Conservation (phyloP, 208 protist genomes). For the Trypanosoma boissoni region DNA sequence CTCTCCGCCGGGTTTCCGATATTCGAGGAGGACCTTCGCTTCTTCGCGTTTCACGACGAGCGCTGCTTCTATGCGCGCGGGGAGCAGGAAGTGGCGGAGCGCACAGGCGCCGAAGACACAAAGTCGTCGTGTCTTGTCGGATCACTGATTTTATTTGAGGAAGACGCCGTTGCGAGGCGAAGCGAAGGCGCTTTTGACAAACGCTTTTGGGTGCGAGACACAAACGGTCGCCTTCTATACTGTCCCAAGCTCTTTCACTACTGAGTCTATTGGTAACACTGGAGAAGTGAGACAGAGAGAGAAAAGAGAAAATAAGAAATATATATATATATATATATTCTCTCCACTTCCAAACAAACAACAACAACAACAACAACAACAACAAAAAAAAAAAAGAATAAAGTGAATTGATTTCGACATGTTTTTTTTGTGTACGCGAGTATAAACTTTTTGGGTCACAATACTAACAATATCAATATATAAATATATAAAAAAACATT, state of each 20-base stretch:
- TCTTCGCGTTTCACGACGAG: conserved; percentile 28
- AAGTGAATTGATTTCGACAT: neutral
- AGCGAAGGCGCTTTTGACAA: conserved; percentile 8
- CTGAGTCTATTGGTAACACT: conserved; percentile 9
- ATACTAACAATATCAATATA: neutral
- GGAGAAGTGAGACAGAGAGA: no score
- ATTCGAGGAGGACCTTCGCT: conserved; percentile 36
- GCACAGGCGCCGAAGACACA: neutral
- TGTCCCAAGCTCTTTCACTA: conserved; percentile 30
- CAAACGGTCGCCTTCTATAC: conserved; percentile 22
- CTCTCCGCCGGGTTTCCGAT: conserved; percentile 24
- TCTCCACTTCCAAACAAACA: no score
- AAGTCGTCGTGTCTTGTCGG: conserved; percentile 6
- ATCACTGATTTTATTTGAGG: conserved; percentile 12
- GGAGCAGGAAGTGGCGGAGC: neutral
- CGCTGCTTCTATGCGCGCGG: conserved; percentile 28
- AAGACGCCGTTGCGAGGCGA: neutral
- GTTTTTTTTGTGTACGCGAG: neutral
- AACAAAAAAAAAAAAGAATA: no score
- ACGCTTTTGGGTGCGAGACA: conserved; percentile 13
- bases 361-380: no score
- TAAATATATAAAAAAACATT: neutral
- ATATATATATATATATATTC: conserved; percentile 4
- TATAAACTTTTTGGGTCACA: neutral
- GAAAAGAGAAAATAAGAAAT: neutral